Evolutionary conservation across 2,329 filamentous ascomycete genomes (phyloP).

Genomic region (Chaetomium olivaceum): DNA sequence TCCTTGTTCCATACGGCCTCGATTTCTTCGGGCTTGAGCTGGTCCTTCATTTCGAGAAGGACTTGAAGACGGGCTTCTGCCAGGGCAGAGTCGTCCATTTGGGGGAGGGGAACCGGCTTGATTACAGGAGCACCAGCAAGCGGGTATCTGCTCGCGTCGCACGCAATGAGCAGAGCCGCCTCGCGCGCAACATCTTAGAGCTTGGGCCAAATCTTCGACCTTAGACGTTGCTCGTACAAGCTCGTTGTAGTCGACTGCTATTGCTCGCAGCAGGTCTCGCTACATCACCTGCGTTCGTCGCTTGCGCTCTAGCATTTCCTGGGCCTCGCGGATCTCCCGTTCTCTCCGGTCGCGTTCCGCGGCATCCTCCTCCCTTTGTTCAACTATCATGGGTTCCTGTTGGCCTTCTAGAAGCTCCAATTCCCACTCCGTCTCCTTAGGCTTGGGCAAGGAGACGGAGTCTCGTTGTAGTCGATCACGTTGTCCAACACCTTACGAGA

Average conservation of each 20-base stretch:
- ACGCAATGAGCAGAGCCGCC: constrained; percentile 74
- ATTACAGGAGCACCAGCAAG: constrained; percentile 64
- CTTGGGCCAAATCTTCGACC: constrained; percentile 63
- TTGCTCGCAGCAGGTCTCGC: constrained; percentile 75
- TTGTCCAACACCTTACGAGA: too few relatives aligned
- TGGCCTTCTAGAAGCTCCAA: constrained; percentile 86
- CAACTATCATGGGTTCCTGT: constrained; percentile 54
- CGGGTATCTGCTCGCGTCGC: constrained; percentile 76
- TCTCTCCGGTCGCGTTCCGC: constrained; percentile 81
- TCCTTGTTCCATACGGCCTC: constrained; percentile 55
- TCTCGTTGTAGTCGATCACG: too few relatives aligned
- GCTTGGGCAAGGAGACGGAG: constrained; percentile 82
- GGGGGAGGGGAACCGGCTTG: constrained; percentile 58
- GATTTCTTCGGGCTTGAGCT: constrained; percentile 52
- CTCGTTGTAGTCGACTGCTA: constrained; percentile 67
- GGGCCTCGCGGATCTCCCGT: constrained; percentile 68
- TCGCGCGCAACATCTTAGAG: constrained; percentile 75
- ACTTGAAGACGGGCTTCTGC: constrained; percentile 76
- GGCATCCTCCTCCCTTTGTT: constrained; percentile 59
- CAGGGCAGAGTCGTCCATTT: constrained; percentile 70
- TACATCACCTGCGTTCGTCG: constrained; percentile 92
- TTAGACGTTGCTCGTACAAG: constrained; percentile 65
- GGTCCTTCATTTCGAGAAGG: constrained; percentile 63
- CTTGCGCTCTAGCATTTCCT: constrained; percentile 69
- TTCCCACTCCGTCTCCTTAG: constrained; percentile 92